These are phyloP conservation scores for Quercus phellos DNA, from an alignment of 331 rosid genomes.

Conservation along the genomic window DNA sequence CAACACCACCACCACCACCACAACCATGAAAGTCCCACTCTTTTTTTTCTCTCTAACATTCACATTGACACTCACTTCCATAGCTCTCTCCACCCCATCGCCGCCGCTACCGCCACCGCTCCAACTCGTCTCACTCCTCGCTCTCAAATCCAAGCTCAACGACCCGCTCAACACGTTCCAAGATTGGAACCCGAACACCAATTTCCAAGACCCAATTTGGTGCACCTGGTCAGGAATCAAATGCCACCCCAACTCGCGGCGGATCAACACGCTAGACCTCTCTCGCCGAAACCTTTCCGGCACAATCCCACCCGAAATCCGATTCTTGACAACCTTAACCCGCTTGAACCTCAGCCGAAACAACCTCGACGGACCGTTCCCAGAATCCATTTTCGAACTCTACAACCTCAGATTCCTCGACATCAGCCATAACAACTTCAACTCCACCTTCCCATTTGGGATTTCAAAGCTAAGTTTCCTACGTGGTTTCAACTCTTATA, in stretches of 20 bases:
- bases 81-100: constrained; percentile 28
- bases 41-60: constrained; percentile 29
- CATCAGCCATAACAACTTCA: constrained; percentile 67
- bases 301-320: constrained; percentile 53
- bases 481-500: constrained; percentile 64
- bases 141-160: constrained; percentile 57
- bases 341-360: constrained; percentile 78
- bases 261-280: constrained; percentile 61
- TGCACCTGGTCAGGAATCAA: constrained; percentile 86
- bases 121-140: constrained; percentile 57
- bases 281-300: constrained; percentile 84
- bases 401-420: constrained; percentile 57
- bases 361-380: constrained; percentile 53
- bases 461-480: constrained; percentile 71
- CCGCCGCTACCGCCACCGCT: constrained; percentile 15
- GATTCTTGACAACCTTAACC: constrained; percentile 43
- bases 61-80: constrained; percentile 29
- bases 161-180: constrained; percentile 64
- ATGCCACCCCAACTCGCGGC: constrained; percentile 56
- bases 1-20: neutral
- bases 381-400: constrained; percentile 57
- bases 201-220: constrained; percentile 51
- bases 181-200: constrained; percentile 62
- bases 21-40: constrained; percentile 57
- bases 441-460: constrained; percentile 77